Evolutionary conservation across 306 rosid species (phyloP).

Genomic region (Pterocarpus macrocarpus): DNA sequence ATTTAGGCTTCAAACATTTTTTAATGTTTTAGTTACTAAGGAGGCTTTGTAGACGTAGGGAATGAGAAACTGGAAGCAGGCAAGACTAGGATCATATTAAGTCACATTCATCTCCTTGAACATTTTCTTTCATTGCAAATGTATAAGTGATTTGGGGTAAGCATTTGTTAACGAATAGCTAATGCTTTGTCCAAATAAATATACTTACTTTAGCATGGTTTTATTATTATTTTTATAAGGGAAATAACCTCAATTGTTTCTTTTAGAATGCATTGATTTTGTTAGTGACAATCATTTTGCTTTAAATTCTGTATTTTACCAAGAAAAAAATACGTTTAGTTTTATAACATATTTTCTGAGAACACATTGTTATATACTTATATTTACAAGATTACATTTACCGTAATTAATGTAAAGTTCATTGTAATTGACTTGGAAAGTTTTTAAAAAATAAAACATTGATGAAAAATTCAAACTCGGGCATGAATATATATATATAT

Average conservation of each 20-base stretch:
- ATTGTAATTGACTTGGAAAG: too few species aligned
- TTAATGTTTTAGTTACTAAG: background rate
- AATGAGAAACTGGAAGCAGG: background rate
- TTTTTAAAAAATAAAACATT: too few species aligned
- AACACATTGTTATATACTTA: too few species aligned
- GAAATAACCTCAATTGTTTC: background rate
- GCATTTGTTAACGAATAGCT: background rate
- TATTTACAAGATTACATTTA: too few species aligned
- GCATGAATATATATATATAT: too few species aligned
- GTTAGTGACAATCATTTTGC: too few species aligned
- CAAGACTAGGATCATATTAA: background rate
- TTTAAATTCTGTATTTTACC: too few species aligned
- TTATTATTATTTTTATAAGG: background rate
- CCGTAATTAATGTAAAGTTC: too few species aligned
- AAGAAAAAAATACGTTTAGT: too few species aligned
- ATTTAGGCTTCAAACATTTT: background rate
- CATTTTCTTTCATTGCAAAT: background rate
- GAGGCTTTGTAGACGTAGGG: background rate
- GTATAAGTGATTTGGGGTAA: background rate
- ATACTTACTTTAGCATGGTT: background rate
- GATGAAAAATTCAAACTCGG: too few species aligned
- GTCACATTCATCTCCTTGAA: background rate
- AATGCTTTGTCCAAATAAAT: background rate
- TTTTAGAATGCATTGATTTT: background rate
- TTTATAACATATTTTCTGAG: too few species aligned